Base-by-base conservation (phyloP, 1,139 yeast genomes). In the Suzukiozyma palmioleophila region DNA sequence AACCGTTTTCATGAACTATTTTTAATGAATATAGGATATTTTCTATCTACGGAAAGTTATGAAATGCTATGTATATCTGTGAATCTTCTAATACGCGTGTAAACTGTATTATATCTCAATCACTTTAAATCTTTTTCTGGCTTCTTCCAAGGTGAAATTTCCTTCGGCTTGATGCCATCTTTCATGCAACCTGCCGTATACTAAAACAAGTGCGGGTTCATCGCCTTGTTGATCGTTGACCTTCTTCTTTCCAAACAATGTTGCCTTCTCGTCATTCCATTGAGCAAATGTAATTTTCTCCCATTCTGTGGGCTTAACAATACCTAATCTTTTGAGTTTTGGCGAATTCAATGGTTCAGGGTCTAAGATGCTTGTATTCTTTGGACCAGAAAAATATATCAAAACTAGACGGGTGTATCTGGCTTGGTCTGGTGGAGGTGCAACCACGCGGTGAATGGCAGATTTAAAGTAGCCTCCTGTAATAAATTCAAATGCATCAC, bases 381-480 rank as follows among this genome's bases (percentile, higher is more conserved):
- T n/a, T 64, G 64, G 44, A 25, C 39, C 41, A 15, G 41, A 39
- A 26, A 74, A 74, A 44, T 73, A 72, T 30, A 74, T 74, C 6
- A 73, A 46, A 1, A 69, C 73, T 39, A 69, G 56, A 38, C 79
- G 56, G 29, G 62, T 57, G 46, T 52, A 67, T 3, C 47, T 41
- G 24, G 52, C 52, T 48, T 73, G 79, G 38, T 70, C 74, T 1
- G 44, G 52, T 2, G 77, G 78, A 2, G 79, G 77, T 26, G 66
- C 63, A 15, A 68, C 60, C 11, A 73, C 77, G 41, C 78, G 50
- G 43, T 73, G 79, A 36, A 73, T 56, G 7, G 73, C 64, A 12
- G 75, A 69, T 43, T 69, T 70, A 56, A 73, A 73, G 38, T 65
- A 69, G 0, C 76, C 75, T 3, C 77, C 79, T 25, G 75, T 67